phyloP scores from a whole-genome alignment of 1,139 yeast species.

The Lodderomyces orthopsilosis region DNA sequence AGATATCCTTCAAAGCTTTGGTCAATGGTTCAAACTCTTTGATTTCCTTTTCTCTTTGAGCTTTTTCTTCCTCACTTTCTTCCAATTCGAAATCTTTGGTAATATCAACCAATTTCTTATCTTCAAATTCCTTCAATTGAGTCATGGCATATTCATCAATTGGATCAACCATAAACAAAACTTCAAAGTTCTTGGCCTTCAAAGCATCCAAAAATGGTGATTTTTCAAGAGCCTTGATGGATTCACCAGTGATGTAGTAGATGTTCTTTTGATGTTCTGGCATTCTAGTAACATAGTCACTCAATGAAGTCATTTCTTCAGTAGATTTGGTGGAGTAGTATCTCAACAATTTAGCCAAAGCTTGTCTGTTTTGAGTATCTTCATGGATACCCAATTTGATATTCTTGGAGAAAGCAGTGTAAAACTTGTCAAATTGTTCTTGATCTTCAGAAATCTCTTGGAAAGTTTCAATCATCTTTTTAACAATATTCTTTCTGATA shows the following conservation, averaged over 20 bases:
- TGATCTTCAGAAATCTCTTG: slow-evolving; percentile 98
- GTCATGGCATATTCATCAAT: slow-evolving; percentile 99
- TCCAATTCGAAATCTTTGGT: slow-evolving; percentile 99
- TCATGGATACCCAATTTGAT: slow-evolving; percentile 98
- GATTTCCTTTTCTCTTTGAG: slow-evolving; percentile 86
- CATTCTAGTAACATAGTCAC: slow-evolving; percentile 99
- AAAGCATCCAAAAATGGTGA: slow-evolving; percentile 99
- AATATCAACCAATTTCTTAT: slow-evolving; percentile 97
- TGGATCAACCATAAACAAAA: slow-evolving; percentile 96
- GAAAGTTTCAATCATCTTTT: slow-evolving; percentile 98
- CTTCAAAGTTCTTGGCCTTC: slow-evolving; percentile 98
- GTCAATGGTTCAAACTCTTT: slow-evolving; percentile 92
- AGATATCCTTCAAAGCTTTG: slow-evolving; percentile 91
- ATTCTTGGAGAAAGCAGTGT: slow-evolving; percentile 97
- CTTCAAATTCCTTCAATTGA: slow-evolving; percentile 98
- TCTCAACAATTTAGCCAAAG: slow-evolving; percentile 95
- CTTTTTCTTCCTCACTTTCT: slow-evolving; percentile 98
- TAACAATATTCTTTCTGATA: slow-evolving; percentile 97
- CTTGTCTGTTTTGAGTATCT: slow-evolving; percentile 95
- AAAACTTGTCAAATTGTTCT: slow-evolving; percentile 98
- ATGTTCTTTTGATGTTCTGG: slow-evolving; percentile 99
- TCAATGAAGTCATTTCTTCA: slow-evolving; percentile 90
- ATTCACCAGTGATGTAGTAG: slow-evolving; percentile 99
- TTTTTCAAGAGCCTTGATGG: slow-evolving; percentile 95
- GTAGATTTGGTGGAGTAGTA: slow-evolving; percentile 94